phyloP scores from a whole-genome alignment of 331 rosid species.

The Rosa hybrid region DNA sequence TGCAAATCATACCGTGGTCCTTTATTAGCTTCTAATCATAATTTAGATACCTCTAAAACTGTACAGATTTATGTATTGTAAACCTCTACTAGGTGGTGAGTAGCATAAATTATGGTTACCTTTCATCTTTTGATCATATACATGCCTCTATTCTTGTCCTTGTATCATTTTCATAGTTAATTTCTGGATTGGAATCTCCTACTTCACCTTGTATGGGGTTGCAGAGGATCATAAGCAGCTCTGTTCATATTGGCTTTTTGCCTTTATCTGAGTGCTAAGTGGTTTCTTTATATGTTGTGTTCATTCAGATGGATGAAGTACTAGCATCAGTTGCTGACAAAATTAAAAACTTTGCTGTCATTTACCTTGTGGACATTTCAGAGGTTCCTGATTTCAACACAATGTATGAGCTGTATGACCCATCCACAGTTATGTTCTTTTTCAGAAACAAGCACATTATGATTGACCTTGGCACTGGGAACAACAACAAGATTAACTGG shows the following conservation, averaged over 20 bases:
- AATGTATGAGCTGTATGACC: conserved; percentile 87
- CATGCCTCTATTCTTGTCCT: neutral
- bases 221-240: neutral
- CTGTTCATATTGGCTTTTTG: neutral
- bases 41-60: neutral
- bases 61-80: neutral
- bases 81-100: neutral
- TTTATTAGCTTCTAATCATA: neutral
- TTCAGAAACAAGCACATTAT: conserved; percentile 96
- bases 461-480: conserved; percentile 92
- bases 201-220: neutral
- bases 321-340: conserved; percentile 87
- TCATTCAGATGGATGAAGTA: conserved; percentile 80
- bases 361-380: conserved; percentile 83
- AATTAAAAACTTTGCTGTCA: conserved; percentile 75
- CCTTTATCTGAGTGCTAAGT: neutral
- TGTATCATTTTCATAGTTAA: neutral
- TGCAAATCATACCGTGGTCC: neutral
- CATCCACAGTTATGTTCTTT: conserved; percentile 88
- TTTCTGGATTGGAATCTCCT: neutral
- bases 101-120: neutral
- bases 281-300: neutral
- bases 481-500: conserved; percentile 96
- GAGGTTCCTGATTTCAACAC: conserved; percentile 97
- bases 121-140: neutral